Evolutionary conservation across 1,139 yeast genomes (phyloP).

Genomic region (Suhomyces bolitotheri): DNA sequence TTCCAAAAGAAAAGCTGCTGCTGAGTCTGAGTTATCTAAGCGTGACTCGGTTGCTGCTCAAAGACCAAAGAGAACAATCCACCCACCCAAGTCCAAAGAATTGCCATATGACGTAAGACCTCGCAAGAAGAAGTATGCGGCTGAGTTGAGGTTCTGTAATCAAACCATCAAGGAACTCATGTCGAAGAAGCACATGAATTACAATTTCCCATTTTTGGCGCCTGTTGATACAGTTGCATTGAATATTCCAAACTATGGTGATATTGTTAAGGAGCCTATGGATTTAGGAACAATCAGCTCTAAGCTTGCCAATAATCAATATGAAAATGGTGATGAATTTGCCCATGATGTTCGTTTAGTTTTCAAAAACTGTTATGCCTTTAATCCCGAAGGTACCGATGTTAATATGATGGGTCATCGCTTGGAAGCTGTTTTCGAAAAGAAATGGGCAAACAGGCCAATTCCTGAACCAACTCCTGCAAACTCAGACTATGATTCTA

Average conservation of each 20-base stretch:
- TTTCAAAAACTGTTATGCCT: slow-evolving; percentile 83
- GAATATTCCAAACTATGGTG: slow-evolving; percentile 86
- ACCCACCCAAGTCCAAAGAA: slow-evolving; percentile 94
- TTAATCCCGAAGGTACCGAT: slow-evolving; percentile 94
- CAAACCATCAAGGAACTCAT: slow-evolving; percentile 78
- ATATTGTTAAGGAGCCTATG: slow-evolving; percentile 90
- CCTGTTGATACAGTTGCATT: slow-evolving; percentile 97
- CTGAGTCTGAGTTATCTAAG: slow-evolving; percentile 43
- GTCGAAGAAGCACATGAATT: slow-evolving; percentile 79
- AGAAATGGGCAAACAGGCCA: slow-evolving; percentile 91
- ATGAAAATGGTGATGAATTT: slow-evolving; percentile 86
- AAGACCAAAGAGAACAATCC: slow-evolving; percentile 93
- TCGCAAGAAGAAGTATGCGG: slow-evolving; percentile 85
- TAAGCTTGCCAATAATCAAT: slow-evolving; percentile 81
- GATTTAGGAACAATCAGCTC: slow-evolving; percentile 84
- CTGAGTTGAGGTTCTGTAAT: slow-evolving; percentile 85
- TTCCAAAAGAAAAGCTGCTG: slow-evolving; percentile 58
- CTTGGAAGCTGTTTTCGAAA: slow-evolving; percentile 80
- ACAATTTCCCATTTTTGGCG: slow-evolving; percentile 84
- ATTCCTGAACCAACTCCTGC: slow-evolving; percentile 58
- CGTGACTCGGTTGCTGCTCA: slow-evolving; percentile 48
- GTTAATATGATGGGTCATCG: slow-evolving; percentile 95
- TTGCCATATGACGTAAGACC: slow-evolving; percentile 90
- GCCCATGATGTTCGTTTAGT: slow-evolving; percentile 80
- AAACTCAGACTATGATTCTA: slow-evolving; percentile 36